phyloP scores from a whole-genome alignment of 2,329 filamentous ascomycete species.

The Xylariomycetidae sp. region DNA sequence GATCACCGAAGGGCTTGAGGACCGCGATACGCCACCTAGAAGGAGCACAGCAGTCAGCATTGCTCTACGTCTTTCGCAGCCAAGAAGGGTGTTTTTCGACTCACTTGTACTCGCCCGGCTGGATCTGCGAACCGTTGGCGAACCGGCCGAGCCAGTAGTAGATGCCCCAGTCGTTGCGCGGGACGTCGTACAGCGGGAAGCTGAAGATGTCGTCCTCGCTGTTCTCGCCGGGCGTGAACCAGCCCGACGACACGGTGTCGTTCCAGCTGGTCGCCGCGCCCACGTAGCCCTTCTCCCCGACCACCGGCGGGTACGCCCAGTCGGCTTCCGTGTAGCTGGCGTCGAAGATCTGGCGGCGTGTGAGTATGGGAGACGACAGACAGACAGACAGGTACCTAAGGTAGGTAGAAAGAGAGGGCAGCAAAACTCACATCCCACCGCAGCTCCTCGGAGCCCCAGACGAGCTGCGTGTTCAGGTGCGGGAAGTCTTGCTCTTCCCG shows the following conservation, averaged over 20 bases:
- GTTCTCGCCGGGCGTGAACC: constrained; percentile 30
- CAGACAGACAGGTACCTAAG: no score
- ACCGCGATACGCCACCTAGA: constrained; percentile 34
- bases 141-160: constrained; percentile 39
- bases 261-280: constrained; percentile 36
- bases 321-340: constrained; percentile 30
- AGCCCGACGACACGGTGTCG: constrained; percentile 24
- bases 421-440: constrained; percentile 22
- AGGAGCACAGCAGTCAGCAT: constrained; percentile 1
- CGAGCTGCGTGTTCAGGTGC: constrained; percentile 13
- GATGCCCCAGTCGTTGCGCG: constrained; percentile 25
- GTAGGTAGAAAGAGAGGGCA: no score
- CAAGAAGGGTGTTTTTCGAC: constrained; percentile 1
- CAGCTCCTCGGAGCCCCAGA: constrained; percentile 21
- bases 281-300: constrained; percentile 33
- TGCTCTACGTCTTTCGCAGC: not conserved
- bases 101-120: constrained; percentile 35
- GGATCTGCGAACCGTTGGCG: constrained; percentile 34
- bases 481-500: constrained; percentile 20
- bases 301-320: constrained; percentile 36
- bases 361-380: no score
- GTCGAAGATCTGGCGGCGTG: constrained; percentile 28
- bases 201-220: constrained; percentile 32
- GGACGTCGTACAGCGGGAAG: constrained; percentile 30
- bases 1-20: constrained; percentile 35